Evolutionary conservation across 192 early-diverging fungal genomes (phyloP).

Genomic region (Geosiphon pyriformis): DNA sequence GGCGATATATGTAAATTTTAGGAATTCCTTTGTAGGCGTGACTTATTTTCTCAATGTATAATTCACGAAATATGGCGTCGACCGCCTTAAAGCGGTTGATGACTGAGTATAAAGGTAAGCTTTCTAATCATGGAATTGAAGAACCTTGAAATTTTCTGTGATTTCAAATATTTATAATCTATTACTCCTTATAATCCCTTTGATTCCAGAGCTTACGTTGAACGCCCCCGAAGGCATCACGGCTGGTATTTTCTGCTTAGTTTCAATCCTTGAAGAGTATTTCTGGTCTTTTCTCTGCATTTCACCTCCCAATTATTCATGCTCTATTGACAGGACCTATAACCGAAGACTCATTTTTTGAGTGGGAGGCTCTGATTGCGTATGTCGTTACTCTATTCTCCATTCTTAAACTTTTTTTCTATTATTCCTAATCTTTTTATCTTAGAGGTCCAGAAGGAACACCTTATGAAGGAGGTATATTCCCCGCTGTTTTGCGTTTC

Average conservation of each 20-base stretch:
- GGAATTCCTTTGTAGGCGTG: no score
- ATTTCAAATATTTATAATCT: not conserved
- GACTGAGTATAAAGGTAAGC: slow-evolving; percentile 84
- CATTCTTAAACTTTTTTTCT: slow-evolving; percentile 30
- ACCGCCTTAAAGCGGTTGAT: slow-evolving; percentile 86
- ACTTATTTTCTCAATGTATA: no score
- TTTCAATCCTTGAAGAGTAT: slow-evolving; percentile 27
- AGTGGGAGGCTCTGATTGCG: slow-evolving; percentile 85
- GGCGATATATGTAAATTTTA: no score
- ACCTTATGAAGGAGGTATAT: slow-evolving; percentile 92
- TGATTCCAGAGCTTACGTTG: slow-evolving; percentile 68
- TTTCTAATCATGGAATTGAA: not conserved
- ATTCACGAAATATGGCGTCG: slow-evolving; percentile 44
- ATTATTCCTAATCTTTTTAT: slow-evolving; percentile 33
- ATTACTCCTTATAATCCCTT: not conserved
- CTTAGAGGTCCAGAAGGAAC: slow-evolving; percentile 85
- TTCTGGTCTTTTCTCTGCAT: no score
- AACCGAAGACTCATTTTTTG: slow-evolving; percentile 81
- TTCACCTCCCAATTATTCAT: no score
- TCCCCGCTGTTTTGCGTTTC: slow-evolving; percentile 81
- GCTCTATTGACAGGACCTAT: slow-evolving; percentile 73
- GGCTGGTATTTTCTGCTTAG: slow-evolving; percentile 53
- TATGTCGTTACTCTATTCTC: slow-evolving; percentile 32
- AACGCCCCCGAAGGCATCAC: slow-evolving; percentile 92
- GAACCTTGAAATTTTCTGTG: not conserved